Base-by-base conservation (phyloP, 2,329 filamentous ascomycete genomes). In the Pseudocercospora vitis region DNA sequence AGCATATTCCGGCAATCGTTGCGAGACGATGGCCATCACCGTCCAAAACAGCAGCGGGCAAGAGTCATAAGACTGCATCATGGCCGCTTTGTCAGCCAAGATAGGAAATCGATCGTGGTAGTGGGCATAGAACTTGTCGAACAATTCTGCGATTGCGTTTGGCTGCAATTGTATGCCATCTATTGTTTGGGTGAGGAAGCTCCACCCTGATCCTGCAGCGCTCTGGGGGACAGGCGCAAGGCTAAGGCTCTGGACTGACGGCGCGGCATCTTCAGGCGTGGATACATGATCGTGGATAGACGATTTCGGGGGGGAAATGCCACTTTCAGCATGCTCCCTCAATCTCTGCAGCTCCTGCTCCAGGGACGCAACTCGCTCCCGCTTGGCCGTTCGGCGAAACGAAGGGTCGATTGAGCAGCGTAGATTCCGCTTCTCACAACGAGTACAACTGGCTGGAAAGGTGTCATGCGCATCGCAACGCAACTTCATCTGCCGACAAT, bases 51-150 rank as follows among this genome's bases (percentile, higher is more conserved):
- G 39, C 18, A 54, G 37, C 16, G 46, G 37, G 18, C 39, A 49
- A 14, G 40, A 28, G 28, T 50, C 39, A n/a, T 49, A 54, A 26
- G 37, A 48, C 8, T 33, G 33, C 5, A 32, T 18, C 24, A 45
- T 26, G 1, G 33, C 29, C 11, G 45, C 39, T 23, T 31, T 33
- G 8, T 49, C 37, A 18, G 37, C 32, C 21, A 54, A 26, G 26
- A 54, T 49, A 1, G 52, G 52, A 33, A 54, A 54, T 1, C 40
- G 32, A 14, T 42, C 37, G 39, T 54, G 52, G 39, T 54, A 54
- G 14, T 50, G 35, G 16, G 46, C 26, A 32, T 54, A 54, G 47
- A 50, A 54, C 16, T 48, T 24, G 19, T 48, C 46, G 19, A 48
- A 37, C 4, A 48, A 31, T 35, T 44, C 52, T 50, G 19, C 28